Percentiles rank a stretch among this genome's conserved stretches.
Conservation (phyloP, 2,329 filamentous ascomycete species). For the Tolypocladium tundrense region DNA sequence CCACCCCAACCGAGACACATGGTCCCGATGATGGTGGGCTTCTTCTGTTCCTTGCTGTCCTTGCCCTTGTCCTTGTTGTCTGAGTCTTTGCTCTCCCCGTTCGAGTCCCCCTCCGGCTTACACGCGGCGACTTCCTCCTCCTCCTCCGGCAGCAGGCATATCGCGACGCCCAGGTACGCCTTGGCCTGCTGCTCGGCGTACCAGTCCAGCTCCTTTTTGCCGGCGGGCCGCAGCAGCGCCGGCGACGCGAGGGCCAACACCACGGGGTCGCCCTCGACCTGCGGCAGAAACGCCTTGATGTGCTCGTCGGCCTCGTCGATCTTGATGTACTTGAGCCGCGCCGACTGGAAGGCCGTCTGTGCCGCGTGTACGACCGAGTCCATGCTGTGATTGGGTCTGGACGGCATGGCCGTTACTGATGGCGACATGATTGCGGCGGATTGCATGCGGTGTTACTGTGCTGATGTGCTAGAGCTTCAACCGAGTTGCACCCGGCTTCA, state of each 20-base stretch:
- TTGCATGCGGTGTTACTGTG: not conserved
- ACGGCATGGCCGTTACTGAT: not conserved
- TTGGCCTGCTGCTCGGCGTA: constrained; percentile 4
- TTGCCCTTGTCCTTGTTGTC: not conserved
- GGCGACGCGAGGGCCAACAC: constrained; percentile 6
- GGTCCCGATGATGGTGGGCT: constrained; percentile 10
- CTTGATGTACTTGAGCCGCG: constrained; percentile 9
- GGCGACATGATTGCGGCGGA: not conserved
- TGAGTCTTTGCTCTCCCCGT: not conserved
- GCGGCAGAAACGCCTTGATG: constrained; percentile 6
- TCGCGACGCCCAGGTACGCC: constrained; percentile 10
- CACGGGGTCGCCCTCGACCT: constrained; percentile 6
- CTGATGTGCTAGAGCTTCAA: not conserved
- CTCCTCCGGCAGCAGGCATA: constrained; percentile 8
- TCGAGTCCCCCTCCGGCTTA: not conserved
- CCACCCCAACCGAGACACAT: constrained; percentile 11
- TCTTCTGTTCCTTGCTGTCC: constrained; percentile 1
- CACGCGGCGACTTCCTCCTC: not conserved
- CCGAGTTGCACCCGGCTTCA: not conserved
- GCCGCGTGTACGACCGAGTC: not conserved
- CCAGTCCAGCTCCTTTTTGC: constrained; percentile 6
- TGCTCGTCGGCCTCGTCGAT: constrained; percentile 7
- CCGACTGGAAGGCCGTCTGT: constrained; percentile 5
- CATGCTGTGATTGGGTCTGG: not conserved
- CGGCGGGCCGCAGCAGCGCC: constrained; percentile 3